Conservation (phyloP, 331 rosid species). For the Malus hybrid region DNA sequence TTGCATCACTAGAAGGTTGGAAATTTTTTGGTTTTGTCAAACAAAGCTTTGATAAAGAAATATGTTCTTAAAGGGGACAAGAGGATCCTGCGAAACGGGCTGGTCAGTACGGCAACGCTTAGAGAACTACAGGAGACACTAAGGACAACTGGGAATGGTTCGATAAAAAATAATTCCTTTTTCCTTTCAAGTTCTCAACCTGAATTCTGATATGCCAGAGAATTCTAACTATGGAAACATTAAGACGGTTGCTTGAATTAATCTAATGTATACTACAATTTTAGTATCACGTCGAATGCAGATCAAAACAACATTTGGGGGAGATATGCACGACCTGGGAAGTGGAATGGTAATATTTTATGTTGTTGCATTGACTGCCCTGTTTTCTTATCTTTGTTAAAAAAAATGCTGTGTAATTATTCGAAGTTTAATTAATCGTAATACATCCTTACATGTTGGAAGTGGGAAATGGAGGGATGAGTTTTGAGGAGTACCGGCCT, state of each 20-base stretch:
- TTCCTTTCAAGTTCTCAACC: not conserved
- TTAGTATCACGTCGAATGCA: constrained; percentile 18
- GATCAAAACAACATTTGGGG: constrained; percentile 18
- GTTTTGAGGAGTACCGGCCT: constrained; percentile 5
- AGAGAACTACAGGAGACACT: constrained; percentile 22
- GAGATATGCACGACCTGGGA: constrained; percentile 18
- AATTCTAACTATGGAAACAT: not conserved
- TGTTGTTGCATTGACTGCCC: not conserved
- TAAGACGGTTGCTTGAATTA: not conserved
- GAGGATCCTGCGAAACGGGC: constrained; percentile 22
- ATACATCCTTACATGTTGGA: constrained; percentile 23
- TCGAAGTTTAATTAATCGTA: not conserved
- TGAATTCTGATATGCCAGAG: not conserved
- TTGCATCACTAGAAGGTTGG: not conserved
- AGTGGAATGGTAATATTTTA: constrained; percentile 18
- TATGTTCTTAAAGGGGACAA: constrained; percentile 9
- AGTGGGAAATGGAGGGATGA: constrained; percentile 26
- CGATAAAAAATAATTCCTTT: not conserved
- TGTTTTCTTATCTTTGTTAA: not conserved
- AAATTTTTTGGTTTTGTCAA: not conserved
- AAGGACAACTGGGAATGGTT: constrained; percentile 17
- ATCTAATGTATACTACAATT: not conserved
- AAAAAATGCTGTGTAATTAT: not conserved
- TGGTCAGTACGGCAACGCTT: constrained; percentile 11
- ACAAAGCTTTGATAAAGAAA: not conserved